Percentiles rank a stretch among this genome's conserved stretches.
These are phyloP conservation scores for Aspergillus niger DNA, from an alignment of 2,329 filamentous ascomycete species.

Conservation along the genomic window DNA sequence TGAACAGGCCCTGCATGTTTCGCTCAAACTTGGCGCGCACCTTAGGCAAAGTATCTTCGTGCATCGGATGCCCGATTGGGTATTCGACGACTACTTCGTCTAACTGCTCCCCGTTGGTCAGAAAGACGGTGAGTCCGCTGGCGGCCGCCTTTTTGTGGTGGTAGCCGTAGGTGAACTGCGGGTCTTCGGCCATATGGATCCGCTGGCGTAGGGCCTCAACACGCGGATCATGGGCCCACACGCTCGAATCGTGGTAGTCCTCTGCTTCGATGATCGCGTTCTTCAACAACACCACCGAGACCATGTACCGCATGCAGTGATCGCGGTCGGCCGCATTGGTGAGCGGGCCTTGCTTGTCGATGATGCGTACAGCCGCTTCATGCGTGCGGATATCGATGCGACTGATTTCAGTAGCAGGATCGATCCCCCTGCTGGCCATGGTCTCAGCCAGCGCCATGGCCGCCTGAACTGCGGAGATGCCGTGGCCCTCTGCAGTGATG, in stretches of 20 bases:
- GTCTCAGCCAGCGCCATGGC: conserved; percentile 14
- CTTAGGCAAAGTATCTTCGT: conserved; percentile 18
- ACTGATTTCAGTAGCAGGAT: conserved; percentile 16
- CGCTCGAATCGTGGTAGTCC: conserved; percentile 25
- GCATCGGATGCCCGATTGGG: conserved; percentile 30
- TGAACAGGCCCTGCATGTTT: conserved; percentile 22
- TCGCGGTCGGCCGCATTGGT: conserved; percentile 29
- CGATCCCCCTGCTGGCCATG: conserved; percentile 10
- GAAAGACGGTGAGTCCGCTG: conserved; percentile 22
- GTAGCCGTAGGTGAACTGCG: conserved; percentile 30
- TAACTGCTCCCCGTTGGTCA: conserved; percentile 22
- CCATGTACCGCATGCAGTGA: conserved; percentile 32
- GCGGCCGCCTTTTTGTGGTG: conserved; percentile 20
- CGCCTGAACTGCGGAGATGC: conserved; percentile 28
- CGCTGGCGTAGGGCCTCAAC: conserved; percentile 23
- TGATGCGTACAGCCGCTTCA: conserved; percentile 27
- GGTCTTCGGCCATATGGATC: conserved; percentile 27
- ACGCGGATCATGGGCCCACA: conserved; percentile 16
- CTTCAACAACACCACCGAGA: conserved; percentile 31
- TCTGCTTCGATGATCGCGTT: conserved; percentile 15
- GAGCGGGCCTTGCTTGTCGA: conserved; percentile 28
- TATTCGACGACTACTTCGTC: conserved; percentile 37
- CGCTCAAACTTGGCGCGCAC: conserved; percentile 25
- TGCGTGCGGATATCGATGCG: conserved; percentile 27
- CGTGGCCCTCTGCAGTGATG: conserved; percentile 29